Base-by-base conservation (phyloP, 176 grass and related monocot species). In the Triticum dicoccoides region DNA sequence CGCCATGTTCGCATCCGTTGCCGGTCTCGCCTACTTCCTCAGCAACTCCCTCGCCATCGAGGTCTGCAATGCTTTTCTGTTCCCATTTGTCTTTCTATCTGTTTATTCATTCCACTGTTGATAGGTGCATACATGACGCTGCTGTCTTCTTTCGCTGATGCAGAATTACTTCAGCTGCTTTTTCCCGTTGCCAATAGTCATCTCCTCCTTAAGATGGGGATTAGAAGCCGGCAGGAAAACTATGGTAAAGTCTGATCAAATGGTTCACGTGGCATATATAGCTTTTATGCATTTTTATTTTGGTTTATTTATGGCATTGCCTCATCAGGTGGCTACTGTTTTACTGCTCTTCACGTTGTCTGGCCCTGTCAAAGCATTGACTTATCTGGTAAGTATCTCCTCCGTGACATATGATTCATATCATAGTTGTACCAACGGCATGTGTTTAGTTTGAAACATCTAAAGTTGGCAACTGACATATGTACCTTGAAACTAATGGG, bases 151-250 rank as follows among this genome's bases (percentile, higher is more conserved):
- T 33, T 84, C 72, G 20, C 45, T 14, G 35, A 12, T 98, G 80
- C 83, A 98, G 96, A 95, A 95, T 74, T 98, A 98, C 77, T 98
- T 98, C 77, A 86, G 96, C 76, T 95, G 87, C 80, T 98, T 98
- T 87, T 98, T 98, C 9, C 86, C 96, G n/a, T 89, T 98, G 84
- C 96, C 96, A 11, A 95, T 98, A 72, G 82, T 98, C 29, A 94
- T 98, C 51, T 92, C 96, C 89, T 98, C 96, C 66, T 86, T 98
- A 80, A 92, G 93, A 86, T 98, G 93, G 96, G 96, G 96, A 47
- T 32, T 92, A 56, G 58, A 86, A 77, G 96, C 96, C 35, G 93
- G 93, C 72, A 91, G 91, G 61, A 98, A 98, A 93, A 95, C 96
- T 78, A 65, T 91, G 96, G 96, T 98, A 58, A 58, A 84, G 86